phyloP scores from a whole-genome alignment of 805 yeast species.

The Ogataea pignaliae region DNA sequence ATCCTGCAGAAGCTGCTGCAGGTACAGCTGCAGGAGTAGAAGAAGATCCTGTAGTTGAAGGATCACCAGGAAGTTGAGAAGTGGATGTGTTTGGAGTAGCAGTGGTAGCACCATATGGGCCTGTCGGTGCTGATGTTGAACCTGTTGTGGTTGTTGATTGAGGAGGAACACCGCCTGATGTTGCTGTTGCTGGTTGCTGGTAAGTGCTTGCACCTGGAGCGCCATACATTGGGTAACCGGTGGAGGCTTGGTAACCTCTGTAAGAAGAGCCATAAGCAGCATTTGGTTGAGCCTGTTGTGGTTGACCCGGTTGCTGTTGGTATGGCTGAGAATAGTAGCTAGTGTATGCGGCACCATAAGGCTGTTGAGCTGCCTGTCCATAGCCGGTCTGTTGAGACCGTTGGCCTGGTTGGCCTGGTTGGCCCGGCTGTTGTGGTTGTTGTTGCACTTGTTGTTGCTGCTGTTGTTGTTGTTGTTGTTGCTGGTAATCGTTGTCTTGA shows the following conservation, averaged over 20 bases:
- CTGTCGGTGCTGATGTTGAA: conserved; percentile 4
- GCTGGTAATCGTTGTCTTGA: conserved; percentile 17
- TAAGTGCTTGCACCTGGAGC: conserved; percentile 11
- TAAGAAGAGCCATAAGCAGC: conserved; percentile 13
- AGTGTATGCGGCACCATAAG: conserved; percentile 13
- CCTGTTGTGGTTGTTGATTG: conserved; percentile 6
- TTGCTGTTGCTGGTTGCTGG: conserved; percentile 11
- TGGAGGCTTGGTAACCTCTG: conserved; percentile 15
- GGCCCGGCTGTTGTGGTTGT: conserved; percentile 11
- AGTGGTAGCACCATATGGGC: conserved; percentile 4
- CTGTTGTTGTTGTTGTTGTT: conserved; percentile 11
- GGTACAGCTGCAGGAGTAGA: neutral
- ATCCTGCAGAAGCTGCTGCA: neutral
- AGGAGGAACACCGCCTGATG: conserved; percentile 9
- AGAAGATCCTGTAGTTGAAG: neutral
- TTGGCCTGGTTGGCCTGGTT: neutral
- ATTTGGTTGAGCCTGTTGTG: conserved; percentile 8
- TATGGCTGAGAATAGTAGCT: conserved; percentile 16
- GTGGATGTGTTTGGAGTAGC: conserved; percentile 2
- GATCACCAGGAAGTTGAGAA: neutral
- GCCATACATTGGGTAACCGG: conserved; percentile 16
- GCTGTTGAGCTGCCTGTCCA: conserved; percentile 14
- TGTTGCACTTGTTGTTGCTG: conserved; percentile 14
- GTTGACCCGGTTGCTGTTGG: conserved; percentile 15
- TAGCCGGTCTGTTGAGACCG: conserved; percentile 6